Conservation (phyloP, 1,284 basidiomycete species). For the Fomes fomentarius region DNA sequence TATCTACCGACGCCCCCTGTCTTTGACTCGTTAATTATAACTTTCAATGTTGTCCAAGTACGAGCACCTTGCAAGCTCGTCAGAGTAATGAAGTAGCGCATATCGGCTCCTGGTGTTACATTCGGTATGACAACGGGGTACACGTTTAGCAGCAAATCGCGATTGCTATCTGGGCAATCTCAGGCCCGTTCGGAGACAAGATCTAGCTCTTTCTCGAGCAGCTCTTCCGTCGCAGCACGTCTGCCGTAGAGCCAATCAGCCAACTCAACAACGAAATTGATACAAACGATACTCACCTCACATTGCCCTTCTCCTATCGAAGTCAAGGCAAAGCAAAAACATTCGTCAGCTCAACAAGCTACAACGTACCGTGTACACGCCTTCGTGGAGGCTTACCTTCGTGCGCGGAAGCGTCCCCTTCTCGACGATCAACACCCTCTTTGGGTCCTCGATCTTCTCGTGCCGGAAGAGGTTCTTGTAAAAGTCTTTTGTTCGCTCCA, state of each 20-base stretch:
- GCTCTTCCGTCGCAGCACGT: neutral
- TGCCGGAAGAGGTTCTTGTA: conserved; percentile 5
- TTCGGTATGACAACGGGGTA: no score
- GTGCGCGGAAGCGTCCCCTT: conserved; percentile 6
- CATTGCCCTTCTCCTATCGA: conserved; percentile 13
- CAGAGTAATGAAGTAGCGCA: no score
- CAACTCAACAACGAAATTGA: neutral
- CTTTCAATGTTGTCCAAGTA: no score
- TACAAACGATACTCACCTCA: neutral
- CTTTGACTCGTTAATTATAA: no score
- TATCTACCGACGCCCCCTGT: no score
- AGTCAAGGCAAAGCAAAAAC: no score
- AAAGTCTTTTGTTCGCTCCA: conserved; percentile 3
- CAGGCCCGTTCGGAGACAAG: neutral
- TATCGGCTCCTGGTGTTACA: neutral
- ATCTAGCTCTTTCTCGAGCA: conserved; percentile 3
- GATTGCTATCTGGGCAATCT: no score
- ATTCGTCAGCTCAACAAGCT: neutral
- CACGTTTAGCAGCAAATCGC: no score
- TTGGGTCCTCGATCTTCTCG: conserved; percentile 11
- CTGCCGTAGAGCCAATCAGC: neutral
- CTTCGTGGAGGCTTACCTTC: neutral
- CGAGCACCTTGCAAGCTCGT: no score
- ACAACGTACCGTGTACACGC: neutral
- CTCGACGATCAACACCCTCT: conserved; percentile 7